Base-by-base conservation (phyloP, 768 basidiomycete species). In the Amanita molliuscula region DNA sequence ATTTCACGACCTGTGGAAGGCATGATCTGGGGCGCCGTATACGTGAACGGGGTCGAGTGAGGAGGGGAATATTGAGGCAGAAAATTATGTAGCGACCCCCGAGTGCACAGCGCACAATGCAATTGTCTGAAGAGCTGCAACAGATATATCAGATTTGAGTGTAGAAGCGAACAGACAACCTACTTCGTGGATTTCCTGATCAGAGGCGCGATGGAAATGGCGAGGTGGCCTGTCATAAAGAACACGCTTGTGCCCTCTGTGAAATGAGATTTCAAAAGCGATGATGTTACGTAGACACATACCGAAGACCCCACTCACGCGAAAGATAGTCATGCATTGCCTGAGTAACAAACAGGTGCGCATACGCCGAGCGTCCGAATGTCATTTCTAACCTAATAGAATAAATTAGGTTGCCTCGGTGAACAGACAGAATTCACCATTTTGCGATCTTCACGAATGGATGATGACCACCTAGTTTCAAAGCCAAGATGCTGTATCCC, bases 301-400 rank as follows among this genome's bases (percentile, higher is more conserved):
- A 94, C 93, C 77, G 67, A 7, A 98, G 68, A 37, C 78, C 65
- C 87, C 91, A 97, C 48, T 86, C 73, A 34, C 76, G 66, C 4
- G 76, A 70, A 18, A 99, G 69, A 54, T 73, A 70, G 36, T 85
- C 76, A 47, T 70, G 77, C 88, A 99, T 93, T 4, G 91, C 90
- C 38, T 75, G 65, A 1, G 96, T 96, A 16, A 99, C 96, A 62
- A 96, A 97, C 1, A 99, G 61, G 59, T 99, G 96, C 0, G 88
- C 90, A 61, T 85, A 86, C 0, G 96, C 94, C 1, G 63, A 67
- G 18, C 75, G 71, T 2, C 96, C 94, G 63, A 94, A 98, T 21
- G 68, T 75, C 20, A 61, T 62, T 63, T 99, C 96, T 53, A 97
- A 85, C 74, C 95, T 99, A 40, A 1, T 21, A 20, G 18, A 16